phyloP scores from a whole-genome alignment of 1,139 yeast species.

The Kurtzmaniella quercitrusa region DNA sequence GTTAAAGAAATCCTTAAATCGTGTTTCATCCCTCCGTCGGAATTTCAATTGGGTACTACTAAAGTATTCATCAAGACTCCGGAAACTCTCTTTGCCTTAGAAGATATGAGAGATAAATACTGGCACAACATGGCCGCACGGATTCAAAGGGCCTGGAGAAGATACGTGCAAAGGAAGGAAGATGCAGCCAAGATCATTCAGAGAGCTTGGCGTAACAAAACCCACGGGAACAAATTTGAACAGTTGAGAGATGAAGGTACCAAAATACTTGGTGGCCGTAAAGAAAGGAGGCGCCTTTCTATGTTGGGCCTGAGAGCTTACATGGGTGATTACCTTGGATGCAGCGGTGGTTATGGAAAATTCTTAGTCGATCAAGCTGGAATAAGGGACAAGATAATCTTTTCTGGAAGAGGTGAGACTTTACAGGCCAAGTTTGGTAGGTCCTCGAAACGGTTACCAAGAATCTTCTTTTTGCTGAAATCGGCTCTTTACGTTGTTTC shows the following conservation, averaged over 20 bases:
- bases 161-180: slow-evolving; percentile 71
- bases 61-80: slow-evolving; percentile 96
- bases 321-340: slow-evolving; percentile 89
- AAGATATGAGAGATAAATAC: slow-evolving; percentile 93
- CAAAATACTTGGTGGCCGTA: slow-evolving; percentile 61
- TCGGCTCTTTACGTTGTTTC: slow-evolving; percentile 63
- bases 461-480: slow-evolving; percentile 68
- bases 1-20: slow-evolving; percentile 74
- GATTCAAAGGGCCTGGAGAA: slow-evolving; percentile 95
- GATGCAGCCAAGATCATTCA: slow-evolving; percentile 87
- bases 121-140: slow-evolving; percentile 99
- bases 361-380: slow-evolving; percentile 66
- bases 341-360: slow-evolving; percentile 77
- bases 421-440: slow-evolving; percentile 87
- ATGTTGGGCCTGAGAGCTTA: slow-evolving; percentile 87
- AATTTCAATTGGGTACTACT: slow-evolving; percentile 91
- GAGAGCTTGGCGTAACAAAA: slow-evolving; percentile 75
- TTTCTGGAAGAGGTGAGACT: slow-evolving; percentile 79
- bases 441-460: slow-evolving; percentile 74
- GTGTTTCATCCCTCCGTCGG: slow-evolving; percentile 74
- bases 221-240: slow-evolving; percentile 77
- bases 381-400: slow-evolving; percentile 60
- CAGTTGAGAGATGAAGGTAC: slow-evolving; percentile 84
- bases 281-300: slow-evolving; percentile 88
- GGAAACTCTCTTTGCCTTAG: slow-evolving; percentile 91